Conservation (phyloP, 2,329 filamentous ascomycete species). For the Fusarium redolens region DNA sequence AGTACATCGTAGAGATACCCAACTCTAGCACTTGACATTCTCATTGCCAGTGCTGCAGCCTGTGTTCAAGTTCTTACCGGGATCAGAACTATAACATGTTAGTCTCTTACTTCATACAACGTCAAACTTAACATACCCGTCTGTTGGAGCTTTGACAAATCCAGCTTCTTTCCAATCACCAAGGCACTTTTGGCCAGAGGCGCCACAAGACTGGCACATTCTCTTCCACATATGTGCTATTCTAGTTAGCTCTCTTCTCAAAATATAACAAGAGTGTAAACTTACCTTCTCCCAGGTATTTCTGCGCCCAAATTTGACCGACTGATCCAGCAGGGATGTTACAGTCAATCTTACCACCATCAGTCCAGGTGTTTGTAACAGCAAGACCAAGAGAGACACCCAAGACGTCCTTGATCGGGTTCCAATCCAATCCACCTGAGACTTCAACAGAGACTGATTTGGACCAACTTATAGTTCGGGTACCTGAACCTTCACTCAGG, state of each 20-base stretch:
- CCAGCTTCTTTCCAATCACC: not conserved
- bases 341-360: not conserved
- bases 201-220: not conserved
- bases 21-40: not conserved
- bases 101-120: fast-evolving
- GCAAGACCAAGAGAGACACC: not conserved
- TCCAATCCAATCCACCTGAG: not conserved
- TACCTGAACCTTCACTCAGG: not conserved
- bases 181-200: not conserved
- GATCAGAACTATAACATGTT: not conserved
- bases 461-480: not conserved
- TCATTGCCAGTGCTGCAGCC: not conserved
- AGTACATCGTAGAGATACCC: not conserved
- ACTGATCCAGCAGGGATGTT: not conserved
- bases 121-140: fast-evolving
- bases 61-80: fast-evolving
- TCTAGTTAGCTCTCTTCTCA: fast-evolving
- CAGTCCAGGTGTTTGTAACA: not conserved
- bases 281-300: not conserved
- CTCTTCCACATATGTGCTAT: not conserved
- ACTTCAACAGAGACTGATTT: not conserved
- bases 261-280: fast-evolving
- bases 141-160: not conserved
- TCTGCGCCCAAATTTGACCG: not conserved
- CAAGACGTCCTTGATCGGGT: not conserved